Conservation (phyloP, 176 grass and related monocot species). For the Raddia guianensis region DNA sequence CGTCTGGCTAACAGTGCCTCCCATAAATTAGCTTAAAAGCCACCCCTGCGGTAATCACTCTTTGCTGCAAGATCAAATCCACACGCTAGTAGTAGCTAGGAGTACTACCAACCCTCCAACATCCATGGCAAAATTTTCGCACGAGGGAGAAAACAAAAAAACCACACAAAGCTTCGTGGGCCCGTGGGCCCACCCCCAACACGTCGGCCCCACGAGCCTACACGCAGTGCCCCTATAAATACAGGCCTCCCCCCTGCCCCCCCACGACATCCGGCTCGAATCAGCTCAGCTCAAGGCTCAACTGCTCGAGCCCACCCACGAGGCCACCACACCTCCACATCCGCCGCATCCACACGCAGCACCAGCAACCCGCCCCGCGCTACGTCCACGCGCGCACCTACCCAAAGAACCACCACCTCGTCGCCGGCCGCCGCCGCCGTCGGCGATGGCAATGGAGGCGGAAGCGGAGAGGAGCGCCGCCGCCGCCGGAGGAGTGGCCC, state of each 20-base stretch:
- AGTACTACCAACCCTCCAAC: no score
- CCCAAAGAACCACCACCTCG: not conserved
- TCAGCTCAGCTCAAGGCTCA: no score
- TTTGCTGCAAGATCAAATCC: no score
- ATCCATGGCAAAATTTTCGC: no score
- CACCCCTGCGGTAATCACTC: no score
- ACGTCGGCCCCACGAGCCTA: constrained; percentile 49
- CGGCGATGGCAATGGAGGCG: no score
- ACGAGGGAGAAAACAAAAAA: no score
- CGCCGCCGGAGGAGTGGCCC: constrained; percentile 7
- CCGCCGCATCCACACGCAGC: constrained; percentile 9
- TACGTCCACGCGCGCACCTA: constrained; percentile 39
- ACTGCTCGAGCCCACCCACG: not conserved
- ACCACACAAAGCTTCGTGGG: not conserved
- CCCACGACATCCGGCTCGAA: constrained; percentile 28
- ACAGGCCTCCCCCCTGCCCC: not conserved
- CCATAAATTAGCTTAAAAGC: no score
- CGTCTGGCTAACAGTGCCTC: no score
- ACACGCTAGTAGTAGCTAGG: no score
- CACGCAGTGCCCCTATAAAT: constrained; percentile 46
- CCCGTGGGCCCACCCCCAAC: not conserved
- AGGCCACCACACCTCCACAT: not conserved
- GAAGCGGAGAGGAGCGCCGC: constrained; percentile 13
- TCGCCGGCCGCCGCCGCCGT: not conserved
- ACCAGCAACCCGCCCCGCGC: not conserved